Base-by-base conservation (phyloP, 2,329 filamentous ascomycete species). In the Exophiala oligosperma region DNA sequence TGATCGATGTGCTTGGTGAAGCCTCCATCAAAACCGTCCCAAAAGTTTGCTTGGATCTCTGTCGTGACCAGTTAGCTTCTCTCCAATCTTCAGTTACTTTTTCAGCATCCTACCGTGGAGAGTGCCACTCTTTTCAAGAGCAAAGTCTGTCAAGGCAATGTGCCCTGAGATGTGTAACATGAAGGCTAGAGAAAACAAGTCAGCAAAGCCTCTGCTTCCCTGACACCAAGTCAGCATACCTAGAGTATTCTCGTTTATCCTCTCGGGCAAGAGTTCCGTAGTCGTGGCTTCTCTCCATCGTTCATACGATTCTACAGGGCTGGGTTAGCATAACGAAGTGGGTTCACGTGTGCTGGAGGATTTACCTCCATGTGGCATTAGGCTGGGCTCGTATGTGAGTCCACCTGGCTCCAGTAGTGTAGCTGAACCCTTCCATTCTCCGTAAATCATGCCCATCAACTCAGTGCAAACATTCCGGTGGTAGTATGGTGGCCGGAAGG, bases 401-500 rank as follows among this genome's bases (percentile, higher is more conserved):
- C 57, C 49, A 26, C 57, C 57, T 11, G 57, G 48, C 17, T 52
- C 49, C 32, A 60, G 40, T 12, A 26, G 29, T n/a, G 26, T 47
- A 24, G 32, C 32, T 35, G 32, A 35, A 35, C 32, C 32, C 32
- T 35, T 35, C 32, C 32, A 35, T 8, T 60, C 51, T 12, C 59
- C 59, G 26, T 52, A 59, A 5, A 59, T 44, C 23, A 74, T 63
- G 37, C 73, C 73, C 72, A 74, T 74, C 9, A 75, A 57, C 57
- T 74, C 73, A 4, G 72, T 72, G 17, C 70, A 69, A 12, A 67
- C 70, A 49, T 76, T 76, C 38, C 74, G 73, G 60, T 76, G 74
- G 59, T 75, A 76, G 64, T 74, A 76, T 7, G 74, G 73, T 1
- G 73, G 74, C 1, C 73, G 70, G 57, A 73, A 75, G 9, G 73